Evolutionary conservation across 2,329 filamentous ascomycete genomes (phyloP).

Genomic region (Arthrocladium fulminans): DNA sequence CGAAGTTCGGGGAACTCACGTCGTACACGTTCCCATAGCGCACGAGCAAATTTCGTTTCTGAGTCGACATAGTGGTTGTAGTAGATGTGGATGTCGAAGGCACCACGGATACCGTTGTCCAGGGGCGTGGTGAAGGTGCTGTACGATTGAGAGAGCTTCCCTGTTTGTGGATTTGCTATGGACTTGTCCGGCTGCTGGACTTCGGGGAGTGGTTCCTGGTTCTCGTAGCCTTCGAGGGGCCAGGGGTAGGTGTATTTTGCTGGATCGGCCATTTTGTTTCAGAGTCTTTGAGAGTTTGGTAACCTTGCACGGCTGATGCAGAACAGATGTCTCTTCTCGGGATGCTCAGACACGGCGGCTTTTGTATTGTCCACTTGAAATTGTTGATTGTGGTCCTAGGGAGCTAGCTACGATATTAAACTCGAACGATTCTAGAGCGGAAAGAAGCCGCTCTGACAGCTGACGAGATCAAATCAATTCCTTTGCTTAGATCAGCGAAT

Average conservation of each 20-base stretch:
- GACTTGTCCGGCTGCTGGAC: conserved; percentile 3
- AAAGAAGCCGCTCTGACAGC: no score
- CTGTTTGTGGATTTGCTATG: conserved; percentile 3
- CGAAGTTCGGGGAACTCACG: conserved; percentile 60
- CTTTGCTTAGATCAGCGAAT: no score
- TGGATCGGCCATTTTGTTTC: conserved; percentile 30
- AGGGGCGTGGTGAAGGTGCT: conserved; percentile 3
- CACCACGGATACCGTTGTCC: conserved; percentile 34
- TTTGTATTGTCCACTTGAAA: no score
- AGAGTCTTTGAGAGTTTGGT: not conserved
- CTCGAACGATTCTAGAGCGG: no score
- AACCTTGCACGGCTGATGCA: not conserved
- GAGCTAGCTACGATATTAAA: no score
- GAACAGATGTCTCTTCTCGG: not conserved
- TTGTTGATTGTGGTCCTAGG: no score
- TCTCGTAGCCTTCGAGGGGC: conserved; percentile 45
- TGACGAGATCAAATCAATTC: no score
- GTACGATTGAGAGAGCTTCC: not conserved
- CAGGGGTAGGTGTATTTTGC: conserved; percentile 47
- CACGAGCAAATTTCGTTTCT: conserved; percentile 59
- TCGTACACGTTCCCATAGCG: conserved; percentile 69
- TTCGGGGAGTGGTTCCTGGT: conserved; percentile 37
- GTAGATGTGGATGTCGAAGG: conserved; percentile 84
- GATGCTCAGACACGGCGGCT: not conserved
- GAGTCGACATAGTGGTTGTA: conserved; percentile 55